These are phyloP conservation scores for Panicum virgatum DNA, from an alignment of 202 grass and related monocot genomes.

Conservation along the genomic window DNA sequence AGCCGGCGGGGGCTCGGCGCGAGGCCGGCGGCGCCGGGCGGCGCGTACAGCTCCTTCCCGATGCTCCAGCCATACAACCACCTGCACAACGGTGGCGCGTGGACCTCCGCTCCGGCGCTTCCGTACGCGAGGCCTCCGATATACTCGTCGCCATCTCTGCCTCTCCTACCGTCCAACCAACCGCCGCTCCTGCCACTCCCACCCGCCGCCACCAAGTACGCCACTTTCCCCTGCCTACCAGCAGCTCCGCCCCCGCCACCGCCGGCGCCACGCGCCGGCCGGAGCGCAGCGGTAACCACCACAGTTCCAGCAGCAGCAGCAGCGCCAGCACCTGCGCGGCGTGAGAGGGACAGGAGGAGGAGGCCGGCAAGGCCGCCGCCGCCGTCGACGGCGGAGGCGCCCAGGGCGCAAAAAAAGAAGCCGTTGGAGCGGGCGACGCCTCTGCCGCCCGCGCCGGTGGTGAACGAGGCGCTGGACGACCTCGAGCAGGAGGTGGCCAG, in stretches of 20 bases:
- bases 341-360: constrained; percentile 45
- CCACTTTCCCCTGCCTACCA: constrained; percentile 28
- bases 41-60: constrained; percentile 14
- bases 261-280: neutral
- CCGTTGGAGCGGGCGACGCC: constrained; percentile 56
- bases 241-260: neutral
- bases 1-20: neutral
- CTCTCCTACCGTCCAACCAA: constrained; percentile 56
- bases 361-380: constrained; percentile 46
- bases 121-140: constrained; percentile 32
- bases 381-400: neutral
- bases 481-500: constrained; percentile 54
- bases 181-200: constrained; percentile 60
- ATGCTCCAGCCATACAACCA: constrained; percentile 18
- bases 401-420: constrained; percentile 38
- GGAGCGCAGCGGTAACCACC: neutral
- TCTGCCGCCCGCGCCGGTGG: constrained; percentile 35
- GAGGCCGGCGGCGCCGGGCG: constrained; percentile 8
- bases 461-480: constrained; percentile 52
- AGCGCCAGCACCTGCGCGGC: neutral
- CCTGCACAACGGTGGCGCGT: constrained; percentile 30
- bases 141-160: constrained; percentile 50
- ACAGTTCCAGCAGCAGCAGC: neutral
- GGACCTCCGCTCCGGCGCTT: constrained; percentile 31
- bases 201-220: constrained; percentile 41